Percentiles rank a stretch among this genome's conserved stretches.
phyloP scores from a whole-genome alignment of 2,329 filamentous ascomycete species.

The Penicillium sp. region DNA sequence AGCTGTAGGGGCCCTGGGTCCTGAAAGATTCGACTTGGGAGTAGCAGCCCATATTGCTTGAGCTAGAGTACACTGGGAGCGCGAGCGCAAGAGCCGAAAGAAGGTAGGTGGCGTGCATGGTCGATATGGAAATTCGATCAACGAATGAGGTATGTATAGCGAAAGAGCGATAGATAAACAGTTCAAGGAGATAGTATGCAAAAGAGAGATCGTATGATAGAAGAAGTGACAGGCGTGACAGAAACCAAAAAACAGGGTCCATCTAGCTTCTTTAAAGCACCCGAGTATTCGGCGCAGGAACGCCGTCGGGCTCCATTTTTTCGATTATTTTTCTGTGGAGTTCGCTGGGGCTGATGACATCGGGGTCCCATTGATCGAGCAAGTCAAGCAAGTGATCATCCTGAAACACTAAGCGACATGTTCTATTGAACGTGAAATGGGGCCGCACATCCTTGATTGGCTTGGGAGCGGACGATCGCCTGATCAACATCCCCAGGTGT shows the following conservation, averaged over 20 bases:
- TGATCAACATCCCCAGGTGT: constrained; percentile 10
- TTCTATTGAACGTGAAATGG: constrained; percentile 8
- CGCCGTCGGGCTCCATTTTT: constrained; percentile 8
- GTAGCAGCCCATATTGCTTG: constrained; percentile 19
- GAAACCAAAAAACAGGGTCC: background rate
- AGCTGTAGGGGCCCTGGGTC: constrained; percentile 7
- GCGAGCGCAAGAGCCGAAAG: constrained; percentile 16
- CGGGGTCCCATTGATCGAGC: background rate
- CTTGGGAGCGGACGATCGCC: constrained; percentile 2
- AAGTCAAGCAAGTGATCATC: constrained; percentile 4
- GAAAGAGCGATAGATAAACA: background rate
- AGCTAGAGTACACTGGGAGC: constrained; percentile 5
- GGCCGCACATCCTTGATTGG: background rate
- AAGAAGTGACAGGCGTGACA: background rate
- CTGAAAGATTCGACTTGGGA: constrained; percentile 14
- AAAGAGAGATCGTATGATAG: background rate
- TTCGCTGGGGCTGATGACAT: constrained; percentile 5
- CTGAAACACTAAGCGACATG: constrained; percentile 12
- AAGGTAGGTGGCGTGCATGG: constrained; percentile 15
- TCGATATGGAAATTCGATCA: background rate
- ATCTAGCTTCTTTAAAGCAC: constrained; percentile 6
- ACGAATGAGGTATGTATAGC: background rate
- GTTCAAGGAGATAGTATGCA: background rate
- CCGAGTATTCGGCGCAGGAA: constrained; percentile 2
- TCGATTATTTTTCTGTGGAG: constrained; percentile 17